A percentile compares a stretch with the other conserved stretches of the same genome.
phyloP scores from a whole-genome alignment of 2,329 filamentous ascomycete species.

The Monosporascus sp. region DNA sequence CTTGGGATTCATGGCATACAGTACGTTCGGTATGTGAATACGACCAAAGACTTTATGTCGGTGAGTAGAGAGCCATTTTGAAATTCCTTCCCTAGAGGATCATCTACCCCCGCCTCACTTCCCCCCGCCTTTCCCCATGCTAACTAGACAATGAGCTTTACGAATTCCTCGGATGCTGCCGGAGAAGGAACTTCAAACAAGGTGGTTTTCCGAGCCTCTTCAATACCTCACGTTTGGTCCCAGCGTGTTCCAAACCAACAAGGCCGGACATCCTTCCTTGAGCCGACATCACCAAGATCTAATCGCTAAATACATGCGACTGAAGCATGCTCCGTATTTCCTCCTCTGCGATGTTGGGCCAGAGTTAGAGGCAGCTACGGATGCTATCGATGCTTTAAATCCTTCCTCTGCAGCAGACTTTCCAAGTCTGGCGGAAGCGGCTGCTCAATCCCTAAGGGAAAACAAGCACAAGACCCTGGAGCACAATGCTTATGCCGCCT shows the following conservation, averaged over 20 bases:
- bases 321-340: conserved; percentile 59
- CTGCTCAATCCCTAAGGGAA: conserved; percentile 32
- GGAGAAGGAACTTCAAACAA: conserved; percentile 53
- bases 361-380: conserved; percentile 27
- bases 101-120: background rate
- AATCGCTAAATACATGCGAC: conserved; percentile 57
- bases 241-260: conserved; percentile 54
- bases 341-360: conserved; percentile 59
- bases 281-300: conserved; percentile 56
- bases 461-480: conserved; percentile 37
- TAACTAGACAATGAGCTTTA: conserved; percentile 38
- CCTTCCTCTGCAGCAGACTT: conserved; percentile 47
- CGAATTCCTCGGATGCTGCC: conserved; percentile 55
- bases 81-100: too few relatives aligned
- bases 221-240: conserved; percentile 54
- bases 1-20: conserved; percentile 92
- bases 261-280: conserved; percentile 56
- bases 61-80: conserved; percentile 48
- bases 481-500: conserved; percentile 57
- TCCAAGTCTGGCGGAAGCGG: conserved; percentile 64
- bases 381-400: conserved; percentile 26
- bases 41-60: conserved; percentile 71
- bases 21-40: conserved; percentile 85
- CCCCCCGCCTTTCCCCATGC: background rate
- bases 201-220: conserved; percentile 66